Percentiles rank a stretch among this genome's conserved stretches.
phyloP scores from a whole-genome alignment of 768 basidiomycete species.

The Neoboletus magnificus region DNA sequence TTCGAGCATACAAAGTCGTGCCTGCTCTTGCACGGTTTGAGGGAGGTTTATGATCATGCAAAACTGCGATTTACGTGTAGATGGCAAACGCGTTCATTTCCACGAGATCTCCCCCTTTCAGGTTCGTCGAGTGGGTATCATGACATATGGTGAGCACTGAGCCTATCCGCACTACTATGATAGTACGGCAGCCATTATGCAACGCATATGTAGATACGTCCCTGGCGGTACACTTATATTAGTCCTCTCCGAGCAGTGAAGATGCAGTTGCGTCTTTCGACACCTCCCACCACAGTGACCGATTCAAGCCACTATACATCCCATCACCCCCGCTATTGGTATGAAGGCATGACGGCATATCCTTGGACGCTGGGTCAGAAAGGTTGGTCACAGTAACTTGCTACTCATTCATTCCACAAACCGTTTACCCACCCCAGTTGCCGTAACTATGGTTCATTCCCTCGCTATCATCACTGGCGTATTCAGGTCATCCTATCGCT shows the following conservation, averaged over 20 bases:
- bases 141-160: neutral
- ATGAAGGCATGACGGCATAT: neutral
- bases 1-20: neutral
- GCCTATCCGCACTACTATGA: neutral
- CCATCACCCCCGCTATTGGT: neutral
- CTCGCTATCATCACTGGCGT: neutral
- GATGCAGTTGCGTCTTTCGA: neutral
- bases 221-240: neutral
- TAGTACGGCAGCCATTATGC: neutral
- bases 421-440: neutral
- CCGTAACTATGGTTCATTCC: neutral
- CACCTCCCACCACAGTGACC: too few relatives aligned
- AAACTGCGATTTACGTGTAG: neutral
- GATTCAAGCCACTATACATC: neutral
- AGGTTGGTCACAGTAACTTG: neutral
- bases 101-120: neutral
- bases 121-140: neutral
- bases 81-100: neutral
- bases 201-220: neutral
- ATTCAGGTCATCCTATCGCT: slow-evolving; percentile 4
- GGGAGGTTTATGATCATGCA: neutral
- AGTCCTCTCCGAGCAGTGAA: too few relatives aligned
- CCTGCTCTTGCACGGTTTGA: neutral
- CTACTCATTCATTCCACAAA: neutral
- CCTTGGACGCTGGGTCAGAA: neutral